These are phyloP conservation scores for Salvia sclarea DNA, from an alignment of 305 asterid genomes.

Conservation along the genomic window DNA sequence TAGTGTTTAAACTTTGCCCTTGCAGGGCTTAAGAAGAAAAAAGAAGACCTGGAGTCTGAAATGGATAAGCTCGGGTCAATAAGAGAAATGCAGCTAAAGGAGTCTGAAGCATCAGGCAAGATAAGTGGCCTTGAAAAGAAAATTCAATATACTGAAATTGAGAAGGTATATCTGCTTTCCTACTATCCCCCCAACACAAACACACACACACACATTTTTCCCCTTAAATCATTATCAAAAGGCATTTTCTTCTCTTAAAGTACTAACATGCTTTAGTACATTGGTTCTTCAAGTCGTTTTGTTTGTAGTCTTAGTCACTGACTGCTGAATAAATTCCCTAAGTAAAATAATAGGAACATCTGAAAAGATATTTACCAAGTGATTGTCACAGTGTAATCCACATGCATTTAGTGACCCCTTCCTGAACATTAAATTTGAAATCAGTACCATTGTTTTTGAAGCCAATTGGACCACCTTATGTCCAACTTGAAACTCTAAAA, in stretches of 20 bases:
- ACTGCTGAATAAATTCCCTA: not conserved
- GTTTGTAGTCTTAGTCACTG: not conserved
- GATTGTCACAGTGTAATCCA: not conserved
- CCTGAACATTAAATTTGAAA: slow-evolving; percentile 1
- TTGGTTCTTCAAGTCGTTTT: slow-evolving; percentile 8
- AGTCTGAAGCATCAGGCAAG: slow-evolving; percentile 95
- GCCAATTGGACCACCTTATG: not conserved
- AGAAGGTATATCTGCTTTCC: slow-evolving; percentile 57
- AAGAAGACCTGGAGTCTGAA: slow-evolving; percentile 76
- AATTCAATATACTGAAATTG: slow-evolving; percentile 95
- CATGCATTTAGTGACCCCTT: not conserved
- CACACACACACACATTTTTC: too few relatives aligned
- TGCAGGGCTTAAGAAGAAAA: slow-evolving; percentile 88
- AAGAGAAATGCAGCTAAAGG: slow-evolving; percentile 97
- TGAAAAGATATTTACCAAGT: not conserved
- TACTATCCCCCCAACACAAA: too few relatives aligned
- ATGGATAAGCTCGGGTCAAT: slow-evolving; percentile 94
- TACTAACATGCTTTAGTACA: not conserved
- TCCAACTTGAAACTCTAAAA: not conserved
- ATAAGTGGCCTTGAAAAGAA: slow-evolving; percentile 97
- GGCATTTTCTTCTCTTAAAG: not conserved
- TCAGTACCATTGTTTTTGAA: not conserved
- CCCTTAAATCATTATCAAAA: not conserved
- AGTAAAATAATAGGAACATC: not conserved
- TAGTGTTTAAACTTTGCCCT: slow-evolving; percentile 22